Evolutionary conservation across 2,329 filamentous ascomycete genomes (phyloP).

Genomic region (Fusarium praegraminearum): DNA sequence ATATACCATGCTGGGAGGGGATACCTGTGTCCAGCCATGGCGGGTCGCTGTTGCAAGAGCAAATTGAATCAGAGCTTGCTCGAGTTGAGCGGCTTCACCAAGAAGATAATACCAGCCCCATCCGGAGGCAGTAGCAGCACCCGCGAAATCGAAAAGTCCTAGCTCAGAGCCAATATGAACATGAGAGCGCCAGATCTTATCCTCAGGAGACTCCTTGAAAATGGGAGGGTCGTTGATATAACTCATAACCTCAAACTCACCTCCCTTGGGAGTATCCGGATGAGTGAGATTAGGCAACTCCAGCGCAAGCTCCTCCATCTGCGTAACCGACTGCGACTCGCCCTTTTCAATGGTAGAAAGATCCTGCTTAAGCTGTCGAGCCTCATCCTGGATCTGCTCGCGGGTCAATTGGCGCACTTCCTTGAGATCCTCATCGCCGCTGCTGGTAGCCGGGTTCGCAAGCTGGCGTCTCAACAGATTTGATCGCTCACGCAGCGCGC

Average conservation of each 20-base stretch:
- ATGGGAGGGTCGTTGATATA: conserved; percentile 81
- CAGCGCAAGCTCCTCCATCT: conserved; percentile 81
- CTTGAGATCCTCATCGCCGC: conserved; percentile 57
- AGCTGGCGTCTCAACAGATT: conserved; percentile 71
- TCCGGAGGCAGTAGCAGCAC: conserved; percentile 82
- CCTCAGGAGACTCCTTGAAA: conserved; percentile 48
- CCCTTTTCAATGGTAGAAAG: conserved; percentile 70
- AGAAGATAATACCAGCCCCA: conserved; percentile 99
- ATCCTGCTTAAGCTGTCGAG: conserved; percentile 71
- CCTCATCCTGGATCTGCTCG: conserved; percentile 71
- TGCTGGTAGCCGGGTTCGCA: conserved; percentile 63
- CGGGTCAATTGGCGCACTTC: conserved; percentile 55
- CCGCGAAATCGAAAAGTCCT: conserved; percentile 90
- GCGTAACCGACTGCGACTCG: conserved; percentile 68
- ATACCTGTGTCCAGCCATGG: conserved; percentile 82
- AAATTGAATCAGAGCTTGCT: conserved; percentile 92
- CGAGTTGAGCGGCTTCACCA: conserved; percentile 92
- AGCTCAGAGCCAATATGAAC: conserved; percentile 87
- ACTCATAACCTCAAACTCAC: conserved; percentile 72
- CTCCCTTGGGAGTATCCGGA: conserved; percentile 77
- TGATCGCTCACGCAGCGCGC: conserved; percentile 72
- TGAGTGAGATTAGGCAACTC: conserved; percentile 90
- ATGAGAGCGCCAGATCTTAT: conserved; percentile 75
- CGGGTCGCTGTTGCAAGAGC: conserved; percentile 78
- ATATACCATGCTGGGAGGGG: conserved; percentile 92